Base-by-base conservation (phyloP, 2,329 filamentous ascomycete species). In the Fusarium irregulare region DNA sequence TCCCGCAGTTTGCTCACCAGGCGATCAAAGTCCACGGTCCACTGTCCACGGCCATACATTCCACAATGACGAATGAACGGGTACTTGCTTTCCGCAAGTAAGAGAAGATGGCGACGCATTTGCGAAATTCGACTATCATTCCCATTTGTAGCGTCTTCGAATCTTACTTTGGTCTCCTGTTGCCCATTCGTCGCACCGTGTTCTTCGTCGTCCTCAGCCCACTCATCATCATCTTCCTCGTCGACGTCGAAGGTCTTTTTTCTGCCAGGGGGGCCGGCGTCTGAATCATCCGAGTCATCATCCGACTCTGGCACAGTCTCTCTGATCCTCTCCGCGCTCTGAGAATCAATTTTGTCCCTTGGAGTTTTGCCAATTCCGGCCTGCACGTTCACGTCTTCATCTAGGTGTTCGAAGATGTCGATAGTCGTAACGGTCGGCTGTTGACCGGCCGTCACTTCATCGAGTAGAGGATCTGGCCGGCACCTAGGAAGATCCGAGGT, bases 11-110 rank as follows among this genome's bases (percentile, higher is more conserved):
- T 86, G 45, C 88, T 85, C 54, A 93, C 85, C 6, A 98, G 84
- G 11, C 87, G 85, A n/a, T 88, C 85, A 76, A 96, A 97, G 75
- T 97, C 91, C 7, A 98, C 88, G 1, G 89, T 91, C 93, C 94
- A 99, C 75, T 92, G 89, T 32, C 91, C 90, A 25, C 87, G 86
- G 32, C 88, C 89, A 37, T 84, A 81, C 44, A 81, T 84, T 25
- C 91, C 89, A 70, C 89, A 89, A 76, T 91, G 90, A 21, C 88
- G 87, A 54, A 93, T 83, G 72, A 96, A 94, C 1, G 85, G 82
- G 79, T 88, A 84, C 65, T 88, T 86, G 80, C 92, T 91, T 73
- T 93, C 89, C 16, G 89, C 85, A 10, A 97, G 85, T 2, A 94
- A 80, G 6, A 90, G 81, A n/a, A 95, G 86, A 77, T 96, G 93